These are phyloP conservation scores for Kwoniella botswanensis DNA, from an alignment of 768 basidiomycete genomes.

Conservation along the genomic window DNA sequence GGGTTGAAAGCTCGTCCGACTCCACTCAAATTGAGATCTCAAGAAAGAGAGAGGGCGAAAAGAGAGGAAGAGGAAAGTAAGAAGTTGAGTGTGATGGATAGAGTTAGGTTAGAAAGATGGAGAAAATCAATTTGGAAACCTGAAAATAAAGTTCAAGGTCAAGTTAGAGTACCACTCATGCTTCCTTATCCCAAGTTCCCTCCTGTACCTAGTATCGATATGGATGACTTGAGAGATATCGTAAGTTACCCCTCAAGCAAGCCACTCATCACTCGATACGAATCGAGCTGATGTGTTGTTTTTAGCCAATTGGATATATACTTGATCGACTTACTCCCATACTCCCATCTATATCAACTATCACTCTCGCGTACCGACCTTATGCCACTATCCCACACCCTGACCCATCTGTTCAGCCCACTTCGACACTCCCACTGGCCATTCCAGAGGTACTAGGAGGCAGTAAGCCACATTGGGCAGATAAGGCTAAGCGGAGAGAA, in stretches of 20 bases:
- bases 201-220: slow-evolving; percentile 6
- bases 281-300: too few species aligned
- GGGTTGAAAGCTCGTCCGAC: neutral
- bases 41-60: neutral
- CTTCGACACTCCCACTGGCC: slow-evolving; percentile 12
- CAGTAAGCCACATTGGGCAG: slow-evolving; percentile 6
- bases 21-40: slow-evolving; percentile 12
- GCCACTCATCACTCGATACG: neutral
- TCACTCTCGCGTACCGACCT: slow-evolving; percentile 11
- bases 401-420: neutral
- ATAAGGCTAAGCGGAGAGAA: slow-evolving; percentile 14
- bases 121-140: slow-evolving; percentile 17
- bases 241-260: slow-evolving; percentile 18
- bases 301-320: slow-evolving; percentile 28
- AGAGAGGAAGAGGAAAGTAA: neutral
- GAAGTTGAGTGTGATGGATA: slow-evolving; percentile 14
- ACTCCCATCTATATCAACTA: slow-evolving; percentile 23
- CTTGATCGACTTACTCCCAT: slow-evolving; percentile 18
- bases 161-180: slow-evolving; percentile 17
- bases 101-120: slow-evolving; percentile 19
- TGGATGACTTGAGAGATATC: slow-evolving; percentile 2
- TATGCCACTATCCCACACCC: slow-evolving; percentile 15
- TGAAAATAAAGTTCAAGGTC: neutral
- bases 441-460: slow-evolving; percentile 22
- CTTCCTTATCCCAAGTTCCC: slow-evolving; percentile 25